Base-by-base conservation (phyloP, 2,329 filamentous ascomycete genomes). In the Microdochium nivale region DNA sequence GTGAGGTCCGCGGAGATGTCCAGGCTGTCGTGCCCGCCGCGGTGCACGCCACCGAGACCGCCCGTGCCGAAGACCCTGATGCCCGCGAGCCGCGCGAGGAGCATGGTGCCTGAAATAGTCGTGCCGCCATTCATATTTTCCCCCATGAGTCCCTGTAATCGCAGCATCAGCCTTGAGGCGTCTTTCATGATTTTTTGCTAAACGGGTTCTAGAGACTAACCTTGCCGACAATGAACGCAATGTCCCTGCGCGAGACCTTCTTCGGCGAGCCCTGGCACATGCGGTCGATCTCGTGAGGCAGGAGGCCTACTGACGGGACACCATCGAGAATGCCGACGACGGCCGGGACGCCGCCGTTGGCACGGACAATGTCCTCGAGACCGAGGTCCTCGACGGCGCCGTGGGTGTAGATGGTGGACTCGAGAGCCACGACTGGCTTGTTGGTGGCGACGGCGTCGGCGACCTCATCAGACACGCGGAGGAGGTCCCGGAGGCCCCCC, bases 321-420 rank as follows among this genome's bases (percentile, higher is more conserved):
- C 94, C 92, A 59, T 90, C 83, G 2, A 97, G 72, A 49, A 99
- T 81, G 40, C 90, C 94, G 65, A 96, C 88, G 2, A 95, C 95
- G 27, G 94, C 94, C 2, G 94, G 94, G 14, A 96, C 79, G 16
- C 79, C 90, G 37, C 94, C 94, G 67, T 90, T 80, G 40, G 77
- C 74, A 47, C 94, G 86, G 49, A 97, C 87, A 40, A 95, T 77
- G 13, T 84, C 83, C 63, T 96, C 89, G 54, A 97, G 80, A 47
- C 86, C 79, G 21, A 81, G 71, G 47, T 79, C 76, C 32, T 83
- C 80, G 14, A 99, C 76, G 23, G 87, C 84, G 40, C 90, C 91
- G 70, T 99, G 94, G 1, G 94, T 99, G 69, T 99, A 97, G 60
- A 99, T 97, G 3, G 94, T 96, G 2, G 89, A 90, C 69, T 99